Percentiles rank a stretch among this genome's conserved stretches.
phyloP scores from a whole-genome alignment of 2,329 filamentous ascomycete genomes.

The Colletotrichum lini region DNA sequence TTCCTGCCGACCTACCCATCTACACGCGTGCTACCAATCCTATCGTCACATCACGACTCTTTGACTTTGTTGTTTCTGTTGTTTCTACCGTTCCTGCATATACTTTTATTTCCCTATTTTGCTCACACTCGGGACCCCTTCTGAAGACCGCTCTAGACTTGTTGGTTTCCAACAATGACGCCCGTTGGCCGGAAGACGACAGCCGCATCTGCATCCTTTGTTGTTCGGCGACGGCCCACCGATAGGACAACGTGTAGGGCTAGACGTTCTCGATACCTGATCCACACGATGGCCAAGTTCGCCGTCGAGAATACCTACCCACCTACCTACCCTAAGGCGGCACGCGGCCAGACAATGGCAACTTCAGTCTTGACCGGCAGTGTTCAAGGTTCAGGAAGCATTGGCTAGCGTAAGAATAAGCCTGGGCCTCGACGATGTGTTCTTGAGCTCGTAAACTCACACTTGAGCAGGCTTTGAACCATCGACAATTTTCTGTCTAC shows the following conservation, averaged over 20 bases:
- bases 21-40: background rate
- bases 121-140: background rate
- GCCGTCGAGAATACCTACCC: background rate
- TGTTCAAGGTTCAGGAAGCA: background rate
- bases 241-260: background rate
- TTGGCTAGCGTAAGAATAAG: background rate
- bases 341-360: background rate
- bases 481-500: background rate
- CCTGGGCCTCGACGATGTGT: background rate
- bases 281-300: background rate
- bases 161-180: slow-evolving; percentile 6
- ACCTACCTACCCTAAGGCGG: background rate
- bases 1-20: background rate
- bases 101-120: background rate
- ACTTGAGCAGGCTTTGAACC: background rate
- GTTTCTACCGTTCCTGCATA: slow-evolving; percentile 16
- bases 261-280: background rate
- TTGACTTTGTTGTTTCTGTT: slow-evolving; percentile 2
- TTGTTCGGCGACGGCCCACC: background rate
- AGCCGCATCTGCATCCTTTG: too few relatives aligned
- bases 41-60: background rate
- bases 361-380: background rate
- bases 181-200: slow-evolving; percentile 3
- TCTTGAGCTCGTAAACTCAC: background rate
- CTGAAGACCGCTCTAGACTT: background rate